These are phyloP conservation scores for Aureobasidium sp. DNA, from an alignment of 2,329 filamentous ascomycete genomes.

Conservation along the genomic window DNA sequence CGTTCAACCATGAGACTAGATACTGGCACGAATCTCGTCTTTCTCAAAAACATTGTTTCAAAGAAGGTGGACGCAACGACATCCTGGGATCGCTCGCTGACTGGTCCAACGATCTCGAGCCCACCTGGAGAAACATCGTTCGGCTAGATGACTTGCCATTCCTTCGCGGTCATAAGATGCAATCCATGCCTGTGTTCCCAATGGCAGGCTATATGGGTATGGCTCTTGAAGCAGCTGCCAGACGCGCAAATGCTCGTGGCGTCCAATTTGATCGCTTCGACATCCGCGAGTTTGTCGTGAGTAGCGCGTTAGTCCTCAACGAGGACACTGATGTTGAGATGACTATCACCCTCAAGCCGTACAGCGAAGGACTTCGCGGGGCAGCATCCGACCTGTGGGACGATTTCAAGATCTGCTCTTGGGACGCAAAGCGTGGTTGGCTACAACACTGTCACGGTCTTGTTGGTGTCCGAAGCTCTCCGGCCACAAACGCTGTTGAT, in stretches of 20 bases:
- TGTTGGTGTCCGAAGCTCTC: not conserved
- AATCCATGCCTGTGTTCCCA: constrained; percentile 25
- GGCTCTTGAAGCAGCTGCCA: constrained; percentile 17
- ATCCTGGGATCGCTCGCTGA: constrained; percentile 5
- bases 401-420: constrained; percentile 7
- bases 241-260: not conserved
- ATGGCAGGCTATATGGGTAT: constrained; percentile 19
- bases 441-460: constrained; percentile 6
- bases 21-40: constrained; percentile 16
- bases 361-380: not conserved
- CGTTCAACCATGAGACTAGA: constrained; percentile 15
- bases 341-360: constrained; percentile 1
- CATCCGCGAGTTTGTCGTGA: constrained; percentile 3
- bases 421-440: constrained; percentile 3
- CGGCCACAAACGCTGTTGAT: not conserved
- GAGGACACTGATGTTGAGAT: constrained; percentile 6
- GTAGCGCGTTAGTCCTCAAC: constrained; percentile 1
- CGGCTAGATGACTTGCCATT: constrained; percentile 23
- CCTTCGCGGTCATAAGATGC: constrained; percentile 26
- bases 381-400: constrained; percentile 5
- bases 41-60: constrained; percentile 3
- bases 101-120: constrained; percentile 11
- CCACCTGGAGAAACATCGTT: constrained; percentile 23
- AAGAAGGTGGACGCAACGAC: not conserved
- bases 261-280: constrained; percentile 1